Conservation (phyloP, 2,329 filamentous ascomycete genomes). For the Biscogniauxia sp. region DNA sequence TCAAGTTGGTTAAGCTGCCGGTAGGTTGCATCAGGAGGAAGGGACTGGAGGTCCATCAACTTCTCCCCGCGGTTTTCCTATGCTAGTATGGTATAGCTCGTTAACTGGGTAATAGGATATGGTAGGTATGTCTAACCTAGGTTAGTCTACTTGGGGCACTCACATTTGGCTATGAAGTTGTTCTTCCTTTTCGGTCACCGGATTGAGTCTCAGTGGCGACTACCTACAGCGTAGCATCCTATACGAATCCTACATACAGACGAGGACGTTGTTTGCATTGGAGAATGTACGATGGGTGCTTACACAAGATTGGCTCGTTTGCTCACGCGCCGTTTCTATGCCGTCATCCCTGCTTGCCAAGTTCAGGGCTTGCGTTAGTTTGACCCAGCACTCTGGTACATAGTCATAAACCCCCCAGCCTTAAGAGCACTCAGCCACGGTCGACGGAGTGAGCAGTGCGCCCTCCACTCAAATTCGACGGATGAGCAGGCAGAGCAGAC, state of each 20-base stretch:
- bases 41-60: not conserved
- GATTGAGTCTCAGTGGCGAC: not conserved
- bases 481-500: not conserved
- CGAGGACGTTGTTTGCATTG: not conserved
- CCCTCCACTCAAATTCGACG: not conserved
- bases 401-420: not conserved
- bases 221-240: slow-evolving; percentile 1
- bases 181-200: too few species aligned
- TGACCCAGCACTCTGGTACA: slow-evolving; percentile 10
- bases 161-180: too few species aligned
- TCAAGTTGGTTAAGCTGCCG: not conserved
- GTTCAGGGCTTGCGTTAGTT: slow-evolving; percentile 7
- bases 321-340: not conserved
- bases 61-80: too few species aligned
- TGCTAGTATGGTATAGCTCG: too few species aligned
- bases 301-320: not conserved
- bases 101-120: too few species aligned
- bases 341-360: slow-evolving; percentile 1
- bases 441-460: not conserved
- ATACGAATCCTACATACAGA: not conserved
- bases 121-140: not conserved
- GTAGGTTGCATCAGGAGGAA: slow-evolving; percentile 1
- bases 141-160: too few species aligned
- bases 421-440: not conserved
- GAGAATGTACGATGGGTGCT: not conserved